Evolutionary conservation across 1,284 basidiomycete genomes (phyloP).

Genomic region (Meira miltonrushii): DNA sequence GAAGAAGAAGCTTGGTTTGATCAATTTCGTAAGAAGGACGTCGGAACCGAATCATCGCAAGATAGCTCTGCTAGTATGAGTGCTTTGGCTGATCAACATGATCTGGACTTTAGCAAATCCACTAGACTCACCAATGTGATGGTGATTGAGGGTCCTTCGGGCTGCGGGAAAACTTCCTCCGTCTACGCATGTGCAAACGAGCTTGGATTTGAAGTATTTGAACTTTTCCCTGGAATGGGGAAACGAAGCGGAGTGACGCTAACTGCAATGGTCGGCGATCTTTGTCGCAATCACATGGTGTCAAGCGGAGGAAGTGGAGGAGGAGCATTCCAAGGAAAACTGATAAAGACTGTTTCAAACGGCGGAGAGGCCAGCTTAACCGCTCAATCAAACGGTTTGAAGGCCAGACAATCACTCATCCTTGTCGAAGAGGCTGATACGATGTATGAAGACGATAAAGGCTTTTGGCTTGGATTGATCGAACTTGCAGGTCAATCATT

Average conservation of each 20-base stretch:
- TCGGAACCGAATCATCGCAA: not conserved
- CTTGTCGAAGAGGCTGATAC: slow-evolving; percentile 96
- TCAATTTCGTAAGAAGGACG: slow-evolving; percentile 21
- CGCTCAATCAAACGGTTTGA: not conserved
- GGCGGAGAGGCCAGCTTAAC: not conserved
- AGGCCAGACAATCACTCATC: slow-evolving; percentile 73
- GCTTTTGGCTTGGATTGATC: slow-evolving; percentile 76
- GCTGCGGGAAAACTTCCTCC: slow-evolving; percentile 44
- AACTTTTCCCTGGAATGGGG: slow-evolving; percentile 85
- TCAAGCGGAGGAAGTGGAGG: slow-evolving; percentile 31
- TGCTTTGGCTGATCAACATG: not conserved
- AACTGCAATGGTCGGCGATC: slow-evolving; percentile 78
- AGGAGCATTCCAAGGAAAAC: slow-evolving; percentile 15
- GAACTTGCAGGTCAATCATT: slow-evolving; percentile 38
- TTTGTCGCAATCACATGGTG: slow-evolving; percentile 68
- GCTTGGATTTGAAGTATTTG: slow-evolving; percentile 91
- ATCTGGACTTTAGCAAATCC: not conserved
- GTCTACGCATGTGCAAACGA: slow-evolving; percentile 55
- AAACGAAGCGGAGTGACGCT: slow-evolving; percentile 74
- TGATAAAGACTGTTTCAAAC: not conserved
- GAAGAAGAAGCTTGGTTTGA: slow-evolving; percentile 30
- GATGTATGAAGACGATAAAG: slow-evolving; percentile 78
- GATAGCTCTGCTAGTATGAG: not conserved
- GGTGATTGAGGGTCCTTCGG: slow-evolving; percentile 67
- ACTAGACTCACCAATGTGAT: slow-evolving; percentile 35